A percentile compares a stretch with the other conserved stretches of the same genome.
Conservation (phyloP, 2,329 filamentous ascomycete genomes). For the Hypoxylon sp. region DNA sequence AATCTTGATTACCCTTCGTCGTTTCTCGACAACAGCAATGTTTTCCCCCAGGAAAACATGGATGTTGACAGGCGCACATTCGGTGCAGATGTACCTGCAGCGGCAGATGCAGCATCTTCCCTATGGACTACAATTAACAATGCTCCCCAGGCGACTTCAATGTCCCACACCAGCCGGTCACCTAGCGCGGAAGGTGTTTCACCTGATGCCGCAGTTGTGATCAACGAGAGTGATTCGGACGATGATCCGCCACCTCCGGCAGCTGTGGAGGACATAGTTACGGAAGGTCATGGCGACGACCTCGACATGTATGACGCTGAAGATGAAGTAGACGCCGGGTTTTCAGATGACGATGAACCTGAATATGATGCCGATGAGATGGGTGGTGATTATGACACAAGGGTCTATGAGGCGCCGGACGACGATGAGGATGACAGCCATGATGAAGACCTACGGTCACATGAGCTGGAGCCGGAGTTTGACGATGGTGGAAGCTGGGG, state of each 20-base stretch:
- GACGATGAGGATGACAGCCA: slow-evolving; percentile 47
- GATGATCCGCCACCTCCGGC: slow-evolving; percentile 34
- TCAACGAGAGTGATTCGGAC: slow-evolving; percentile 45
- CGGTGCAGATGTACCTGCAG: slow-evolving; percentile 2
- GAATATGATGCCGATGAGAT: slow-evolving; percentile 46
- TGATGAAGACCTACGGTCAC: slow-evolving; percentile 42
- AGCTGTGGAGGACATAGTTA: slow-evolving; percentile 32
- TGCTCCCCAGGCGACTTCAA: slow-evolving; percentile 17
- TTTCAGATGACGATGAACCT: slow-evolving; percentile 44
- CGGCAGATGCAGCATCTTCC: slow-evolving; percentile 18
- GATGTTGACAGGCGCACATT: slow-evolving; percentile 18
- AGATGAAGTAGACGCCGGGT: slow-evolving; percentile 41
- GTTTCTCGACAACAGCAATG: slow-evolving; percentile 35
- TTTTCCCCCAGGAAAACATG: slow-evolving; percentile 17
- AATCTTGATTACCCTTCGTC: slow-evolving; percentile 38
- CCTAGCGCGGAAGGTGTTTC: slow-evolving; percentile 37
- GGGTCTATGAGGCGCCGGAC: slow-evolving; percentile 43
- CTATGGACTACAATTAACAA: slow-evolving; percentile 44
- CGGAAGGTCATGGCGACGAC: slow-evolving; percentile 27
- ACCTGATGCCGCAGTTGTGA: slow-evolving; percentile 42
- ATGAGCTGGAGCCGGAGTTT: slow-evolving; percentile 43
- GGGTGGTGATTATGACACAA: slow-evolving; percentile 46
- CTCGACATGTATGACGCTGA: slow-evolving; percentile 39
- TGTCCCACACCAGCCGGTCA: slow-evolving; percentile 28
- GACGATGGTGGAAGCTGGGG: slow-evolving; percentile 41